Percentiles rank a stretch among this genome's conserved stretches.
phyloP scores from a whole-genome alignment of 73 alveolate species.

The Paramecium caudatum region DNA sequence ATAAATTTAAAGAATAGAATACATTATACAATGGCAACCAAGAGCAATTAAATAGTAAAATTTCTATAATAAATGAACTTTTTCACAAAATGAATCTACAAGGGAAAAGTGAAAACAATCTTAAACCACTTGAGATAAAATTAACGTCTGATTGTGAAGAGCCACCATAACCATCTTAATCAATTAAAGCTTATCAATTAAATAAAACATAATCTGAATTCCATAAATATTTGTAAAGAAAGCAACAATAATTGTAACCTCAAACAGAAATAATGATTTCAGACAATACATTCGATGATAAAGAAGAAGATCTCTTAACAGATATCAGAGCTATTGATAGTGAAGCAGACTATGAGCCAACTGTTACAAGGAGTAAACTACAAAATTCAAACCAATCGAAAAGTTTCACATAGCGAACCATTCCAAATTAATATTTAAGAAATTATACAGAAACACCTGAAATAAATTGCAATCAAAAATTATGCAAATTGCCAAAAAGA shows the following conservation, averaged over 20 bases:
- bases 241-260: not conserved
- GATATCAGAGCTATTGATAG: not conserved
- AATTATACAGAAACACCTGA: not conserved
- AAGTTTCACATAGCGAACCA: not conserved
- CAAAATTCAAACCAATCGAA: too few relatives aligned
- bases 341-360: too few relatives aligned
- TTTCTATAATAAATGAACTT: not conserved
- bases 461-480: not conserved
- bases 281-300: not conserved
- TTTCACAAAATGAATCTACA: conserved; percentile 7
- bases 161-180: not conserved
- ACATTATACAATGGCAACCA: too few relatives aligned
- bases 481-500: conserved; percentile 23
- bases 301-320: conserved; percentile 37
- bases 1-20: too few relatives aligned
- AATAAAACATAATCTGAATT: conserved; percentile 39
- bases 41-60: conserved; percentile 25
- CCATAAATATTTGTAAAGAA: not conserved
- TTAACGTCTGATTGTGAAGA: conserved; percentile 5
- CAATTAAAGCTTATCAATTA: conserved; percentile 17
- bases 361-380: too few relatives aligned
- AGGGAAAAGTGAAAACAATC: not conserved
- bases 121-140: not conserved
- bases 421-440: conserved; percentile 23
- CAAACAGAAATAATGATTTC: not conserved